Base-by-base conservation (phyloP, 2,329 filamentous ascomycete species). In the Pleomassaria siparia region DNA sequence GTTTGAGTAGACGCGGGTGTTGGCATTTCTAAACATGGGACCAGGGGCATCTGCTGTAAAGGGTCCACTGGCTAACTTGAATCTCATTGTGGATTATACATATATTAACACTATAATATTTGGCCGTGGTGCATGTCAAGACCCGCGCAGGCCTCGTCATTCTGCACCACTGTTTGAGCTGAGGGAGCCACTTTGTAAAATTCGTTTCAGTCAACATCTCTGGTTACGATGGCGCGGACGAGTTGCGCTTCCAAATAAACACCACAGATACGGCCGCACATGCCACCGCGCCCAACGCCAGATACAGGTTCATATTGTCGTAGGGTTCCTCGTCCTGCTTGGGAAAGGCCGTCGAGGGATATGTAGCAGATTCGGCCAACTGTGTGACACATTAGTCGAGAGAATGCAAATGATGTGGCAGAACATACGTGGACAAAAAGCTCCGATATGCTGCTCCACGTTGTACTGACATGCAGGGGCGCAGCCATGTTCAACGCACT, bases 381-480 rank as follows among this genome's bases (percentile, higher is more conserved):
- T 74, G 30, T 24, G 18, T 30, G 43, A n/a, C n/a, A 18, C 51
- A 60, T 40, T 11, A 35, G 21, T 9, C 4, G 7, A 37, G 47
- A 22, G 25, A 30, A 32, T 36, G 40, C 16, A 28, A 32, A 16
- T 12, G 39, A 6, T 24, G 21, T 20, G 18, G 39, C 21, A 30
- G 18, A 9, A 64, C 71, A 62, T 63, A 74, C 72, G 52, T 79
- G 86, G 20, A 96, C 90, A 71, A 97, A 99, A 28, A 97, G 81
- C 72, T 99, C 94, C 54, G 87, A 88, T 58, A 97, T 96, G 62
- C 89, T 95, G 62, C 83, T 85, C 94, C 94, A 99, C 6, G 87
- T 94, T 24, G 94, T 91, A 64, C 90, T 96, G 44, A 96, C 94
- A 73, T 99, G 95, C 32, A 97, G 76, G 5, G 94, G 94, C 2